These are phyloP conservation scores for Pyricularia pennisetigena DNA, from an alignment of 2,329 filamentous ascomycete genomes.

Conservation along the genomic window DNA sequence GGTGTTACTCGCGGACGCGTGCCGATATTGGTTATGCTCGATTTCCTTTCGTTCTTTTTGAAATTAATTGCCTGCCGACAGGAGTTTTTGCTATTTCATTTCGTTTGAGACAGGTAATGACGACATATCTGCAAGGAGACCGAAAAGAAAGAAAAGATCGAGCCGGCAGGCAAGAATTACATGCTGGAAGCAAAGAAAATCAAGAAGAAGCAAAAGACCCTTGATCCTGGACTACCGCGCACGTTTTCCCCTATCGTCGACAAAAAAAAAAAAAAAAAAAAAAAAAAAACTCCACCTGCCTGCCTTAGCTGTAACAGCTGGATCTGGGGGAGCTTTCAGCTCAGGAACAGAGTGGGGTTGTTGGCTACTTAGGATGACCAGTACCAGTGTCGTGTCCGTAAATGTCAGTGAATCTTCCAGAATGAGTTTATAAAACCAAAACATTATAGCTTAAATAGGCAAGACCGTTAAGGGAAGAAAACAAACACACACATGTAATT, in stretches of 20 bases:
- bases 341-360: not conserved
- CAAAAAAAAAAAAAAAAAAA: not conserved
- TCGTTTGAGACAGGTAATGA: not conserved
- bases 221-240: not conserved
- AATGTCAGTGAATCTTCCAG: too few relatives aligned
- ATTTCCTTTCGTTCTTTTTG: too few relatives aligned
- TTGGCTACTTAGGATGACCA: not conserved
- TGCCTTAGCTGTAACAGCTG: not conserved
- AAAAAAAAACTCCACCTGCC: not conserved
- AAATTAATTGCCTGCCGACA: too few relatives aligned
- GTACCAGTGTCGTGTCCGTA: too few relatives aligned
- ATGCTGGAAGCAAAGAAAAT: too few relatives aligned
- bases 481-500: not conserved
- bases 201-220: not conserved
- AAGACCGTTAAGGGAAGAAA: not conserved
- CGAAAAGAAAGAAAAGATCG: not conserved
- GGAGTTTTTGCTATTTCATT: not conserved
- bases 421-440: too few relatives aligned
- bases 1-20: not conserved
- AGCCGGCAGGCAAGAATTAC: too few relatives aligned
- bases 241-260: not conserved
- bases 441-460: too few relatives aligned
- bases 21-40: not conserved
- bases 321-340: not conserved
- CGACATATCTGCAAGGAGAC: not conserved